Base-by-base conservation (phyloP, 192 early-diverging fungal genomes). In the Pilaira anomala region DNA sequence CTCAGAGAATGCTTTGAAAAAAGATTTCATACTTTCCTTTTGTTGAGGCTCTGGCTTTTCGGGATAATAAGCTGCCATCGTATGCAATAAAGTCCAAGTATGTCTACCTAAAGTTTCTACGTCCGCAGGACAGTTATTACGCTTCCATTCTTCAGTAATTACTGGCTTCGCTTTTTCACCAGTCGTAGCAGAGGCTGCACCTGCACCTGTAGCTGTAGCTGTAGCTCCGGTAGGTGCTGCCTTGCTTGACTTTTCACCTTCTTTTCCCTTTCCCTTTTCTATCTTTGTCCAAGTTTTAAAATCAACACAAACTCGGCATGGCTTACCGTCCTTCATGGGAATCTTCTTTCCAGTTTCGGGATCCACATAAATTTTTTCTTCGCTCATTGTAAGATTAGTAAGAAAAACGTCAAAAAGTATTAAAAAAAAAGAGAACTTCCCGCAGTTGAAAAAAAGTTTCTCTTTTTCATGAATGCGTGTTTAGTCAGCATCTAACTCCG, bases 51-150 rank as follows among this genome's bases (percentile, higher is more conserved):
- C 81, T 0, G 96, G 92, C 7, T 68, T 74, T 30, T 91, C 85
- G 0, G 96, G 95, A 70, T 98, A 98, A 74, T 98, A 95, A 0
- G 94, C 93, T 1, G 94, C 92, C 91, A 96, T 93, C 0, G 95
- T 95, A 74, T 98, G 96, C 48, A 98, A 78, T 61, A 97, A 92
- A 8, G 94, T 97, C 96, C 96, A 98, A 0, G 95, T 94, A 19
- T 91, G 79, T 2, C 83, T 74, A 29, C 96, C 96, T 19, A 98
- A 87, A 29, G 80, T 79, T 57, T 81, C 76, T 5, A 85, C 85
- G 72, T 98, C 95, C 0, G 93, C 85, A 16, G 93, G 94, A 68
- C 93, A 96, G 46, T 85, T 81, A 48, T 68, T 67, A 16, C 51
- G 56, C 13, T 67, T 68, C 33, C 63, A 74, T 5, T 44, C 62